Base-by-base conservation (phyloP, 2,329 filamentous ascomycete genomes). In the Fusarium temperatum region DNA sequence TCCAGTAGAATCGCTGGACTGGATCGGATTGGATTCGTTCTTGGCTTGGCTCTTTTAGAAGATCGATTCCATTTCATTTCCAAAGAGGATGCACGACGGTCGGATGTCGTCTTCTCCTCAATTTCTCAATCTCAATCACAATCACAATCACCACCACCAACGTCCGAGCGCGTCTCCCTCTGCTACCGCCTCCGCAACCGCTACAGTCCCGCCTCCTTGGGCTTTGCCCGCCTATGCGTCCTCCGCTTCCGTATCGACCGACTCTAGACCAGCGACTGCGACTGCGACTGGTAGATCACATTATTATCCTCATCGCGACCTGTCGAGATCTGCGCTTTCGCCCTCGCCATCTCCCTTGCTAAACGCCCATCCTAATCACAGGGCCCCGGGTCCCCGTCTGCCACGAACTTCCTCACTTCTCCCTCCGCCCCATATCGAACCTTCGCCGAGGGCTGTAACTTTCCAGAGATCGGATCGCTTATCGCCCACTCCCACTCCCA, bases 381-480 rank as follows among this genome's bases (percentile, higher is more conserved):
- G 75, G 47, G 77, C 77, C 50, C 63, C 81, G 45, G 78, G 79
- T 24, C 67, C 79, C 54, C 82, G 81, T 48, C 81, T 82, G 47
- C 83, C 84, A 54, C 83, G 84, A 70, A 83, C 81, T 32, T 85
- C 85, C 38, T 86, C 85, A 50, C 80, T 87, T 60, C 78, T 85
- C n/a, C 83, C 84, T 48, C 81, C 84, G 41, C 79, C 81, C 72
- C 79, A 78, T 66, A 80, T 82, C 48, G 76, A 75, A 70, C 74
- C 73, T 48, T 70, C 74, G 58, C 76, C 67, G 71, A 72, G 65
- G 64, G 48, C 56, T 58, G 69, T 38, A 45, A 62, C 70, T 61
- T 63, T 66, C 36, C 63, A 72, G 28, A 60, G 66, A 60, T 72
- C 73, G 63, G 61, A 68, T 69, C 70, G 68, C 63, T 67, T 77